Base-by-base conservation (phyloP, 257 asterid genomes). In the Nicotiana sylvestris region DNA sequence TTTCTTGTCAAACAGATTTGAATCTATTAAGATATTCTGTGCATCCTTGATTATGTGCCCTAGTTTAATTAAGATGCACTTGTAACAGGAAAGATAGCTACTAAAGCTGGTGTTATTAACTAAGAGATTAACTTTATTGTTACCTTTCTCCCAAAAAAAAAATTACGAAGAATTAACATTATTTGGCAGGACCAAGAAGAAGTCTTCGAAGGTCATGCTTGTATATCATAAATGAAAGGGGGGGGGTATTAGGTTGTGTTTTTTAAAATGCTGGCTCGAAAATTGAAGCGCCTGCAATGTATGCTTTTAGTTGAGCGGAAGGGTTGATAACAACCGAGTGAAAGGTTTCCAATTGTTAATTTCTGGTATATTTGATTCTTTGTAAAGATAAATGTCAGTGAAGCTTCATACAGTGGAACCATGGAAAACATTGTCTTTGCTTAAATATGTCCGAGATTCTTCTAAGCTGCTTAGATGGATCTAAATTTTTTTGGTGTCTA, bases 391-490 rank as follows among this genome's bases (percentile, higher is more conserved):
- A 39, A n/a, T 69, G 77, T 69, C 77, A 10, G 33, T 9, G 53
- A 69, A 69, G 77, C 77, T 69, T 69, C 77, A 39, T 39, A 4
- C 21, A n/a, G n/a, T 9, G 25, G 57, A 56, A 10, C 30, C 43
- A 4, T 69, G 33, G 77, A 39, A 37, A 37, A 37, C 43, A 30
- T 10, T 69, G 32, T 37, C 77, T 37, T 25, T 68, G 30, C 77
- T 69, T 39, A 68, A 68, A 37, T 69, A 39, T 69, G 77, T 69
- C 57, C 30, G 46, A 69, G 78, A 53, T 69, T n/a, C 78, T 10
- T 69, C 57, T 39, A 69, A n/a, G 33, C 35, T 69, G 77, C 77
- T 69, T n/a, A 2, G 56, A 69, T 39, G 77, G 77, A 69, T 39
- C 66, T 18, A 69, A 69, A n/a, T n/a, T 68, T 69, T 35, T 18